Conservation (phyloP, 441 rosid genomes). For the Populus hybrid region DNA sequence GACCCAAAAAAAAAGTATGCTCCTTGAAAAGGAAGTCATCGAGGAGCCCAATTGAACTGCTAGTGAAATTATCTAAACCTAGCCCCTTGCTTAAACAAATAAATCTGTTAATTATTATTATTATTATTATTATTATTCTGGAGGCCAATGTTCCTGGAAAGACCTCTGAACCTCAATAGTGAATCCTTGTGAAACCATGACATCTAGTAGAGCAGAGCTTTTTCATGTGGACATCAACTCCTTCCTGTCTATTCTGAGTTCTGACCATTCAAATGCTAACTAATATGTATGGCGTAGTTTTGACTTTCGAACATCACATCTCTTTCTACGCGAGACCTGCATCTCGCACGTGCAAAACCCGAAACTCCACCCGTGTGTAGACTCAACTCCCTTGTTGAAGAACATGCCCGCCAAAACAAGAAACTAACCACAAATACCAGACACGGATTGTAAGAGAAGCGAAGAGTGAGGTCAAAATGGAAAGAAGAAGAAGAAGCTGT, state of each 20-base stretch:
- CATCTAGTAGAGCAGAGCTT: too few relatives aligned
- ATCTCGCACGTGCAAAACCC: too few relatives aligned
- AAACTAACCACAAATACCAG: background rate
- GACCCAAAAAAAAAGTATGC: background rate
- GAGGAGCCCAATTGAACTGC: background rate
- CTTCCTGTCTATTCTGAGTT: too few relatives aligned
- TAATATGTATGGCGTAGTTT: too few relatives aligned
- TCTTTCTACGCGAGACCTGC: too few relatives aligned
- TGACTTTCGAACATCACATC: too few relatives aligned
- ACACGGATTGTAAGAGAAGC: background rate
- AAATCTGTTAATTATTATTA: background rate
- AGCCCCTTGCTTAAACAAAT: background rate
- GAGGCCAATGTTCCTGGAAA: background rate
- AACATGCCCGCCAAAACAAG: conserved; percentile 20
- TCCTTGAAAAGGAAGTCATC: background rate
- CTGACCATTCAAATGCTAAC: too few relatives aligned
- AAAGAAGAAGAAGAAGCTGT: conserved; percentile 9
- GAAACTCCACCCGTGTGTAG: too few relatives aligned
- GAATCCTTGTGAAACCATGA: background rate
- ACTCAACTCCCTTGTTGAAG: too few relatives aligned
- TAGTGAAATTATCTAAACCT: background rate
- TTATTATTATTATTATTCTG: background rate
- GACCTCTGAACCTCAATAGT: background rate
- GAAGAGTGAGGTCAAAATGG: background rate
- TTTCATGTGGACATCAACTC: too few relatives aligned